Base-by-base conservation (phyloP, 495 filamentous ascomycete species). In the Bombardia bombarda region DNA sequence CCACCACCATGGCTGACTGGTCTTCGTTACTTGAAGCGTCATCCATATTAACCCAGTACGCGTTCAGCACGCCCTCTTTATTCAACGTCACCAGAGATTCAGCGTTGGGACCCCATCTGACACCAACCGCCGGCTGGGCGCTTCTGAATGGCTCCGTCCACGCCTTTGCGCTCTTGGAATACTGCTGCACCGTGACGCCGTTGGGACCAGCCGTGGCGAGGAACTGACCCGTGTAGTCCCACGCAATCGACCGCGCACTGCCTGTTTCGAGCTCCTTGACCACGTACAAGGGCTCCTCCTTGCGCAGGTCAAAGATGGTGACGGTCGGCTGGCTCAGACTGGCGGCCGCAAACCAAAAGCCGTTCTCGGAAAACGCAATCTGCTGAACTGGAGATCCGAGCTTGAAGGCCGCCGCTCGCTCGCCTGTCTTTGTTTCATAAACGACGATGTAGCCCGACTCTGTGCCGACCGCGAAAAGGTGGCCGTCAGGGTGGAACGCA, bases 151-250 rank as follows among this genome's bases (percentile, higher is more conserved):
- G 82, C 70, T 97, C 89, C 12, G 84, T 83, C 93, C 93, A 98
- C 20, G 72, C 69, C 71, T 95, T 98, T 23, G 76, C 67, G 13
- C 73, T 60, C 69, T 96, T 97, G 30, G 72, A 68, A 61, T 92
- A 98, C 50, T 90, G 82, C 57, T 90, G 87, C 40, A 98, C 86
- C 22, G 83, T 84, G 35, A 95, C 67, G 6, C 88, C 87, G 33
- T 81, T 79, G 1, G 84, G 76, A 1, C 93, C 93, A 13, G 77
- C 85, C 16, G 84, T 82, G 14, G 90, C 82, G 14, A 97, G 73
- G 65, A 84, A 98, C 60, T 97, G 92, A 18, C 90, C 92, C 16
- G 85, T 92, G 68, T 94, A 95, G 55, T 98, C 92, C 87, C 88
- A 98, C 37, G 73, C 68, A 43, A 95, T 70, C 20, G 73, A 75